These are phyloP conservation scores for Hibiscus syriacus DNA, from an alignment of 345 rosid species.

Conservation along the genomic window DNA sequence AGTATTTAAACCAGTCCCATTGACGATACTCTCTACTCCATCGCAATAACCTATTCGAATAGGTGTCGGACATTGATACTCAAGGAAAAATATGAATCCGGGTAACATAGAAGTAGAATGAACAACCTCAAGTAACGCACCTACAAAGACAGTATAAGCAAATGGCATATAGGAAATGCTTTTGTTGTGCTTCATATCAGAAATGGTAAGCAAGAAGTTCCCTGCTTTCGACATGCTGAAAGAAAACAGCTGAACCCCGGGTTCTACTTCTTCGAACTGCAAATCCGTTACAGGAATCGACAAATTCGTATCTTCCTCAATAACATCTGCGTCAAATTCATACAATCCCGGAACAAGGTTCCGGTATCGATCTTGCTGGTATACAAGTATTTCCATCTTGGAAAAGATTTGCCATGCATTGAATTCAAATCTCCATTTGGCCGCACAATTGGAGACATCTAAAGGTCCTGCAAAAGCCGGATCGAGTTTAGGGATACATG, in stretches of 20 bases:
- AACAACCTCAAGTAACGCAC: slow-evolving; percentile 20
- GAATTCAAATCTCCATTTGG: slow-evolving; percentile 51
- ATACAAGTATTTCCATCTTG: slow-evolving; percentile 58
- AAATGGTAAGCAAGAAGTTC: slow-evolving; percentile 63
- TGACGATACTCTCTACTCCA: slow-evolving; percentile 57
- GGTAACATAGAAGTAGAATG: neutral
- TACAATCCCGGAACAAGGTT: slow-evolving; percentile 60
- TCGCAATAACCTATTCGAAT: slow-evolving; percentile 60
- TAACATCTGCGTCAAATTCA: slow-evolving; percentile 67
- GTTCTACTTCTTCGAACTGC: slow-evolving; percentile 47
- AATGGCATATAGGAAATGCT: slow-evolving; percentile 73
- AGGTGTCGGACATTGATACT: neutral
- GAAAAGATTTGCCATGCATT: slow-evolving; percentile 78
- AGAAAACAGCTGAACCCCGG: slow-evolving; percentile 74
- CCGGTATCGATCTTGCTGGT: slow-evolving; percentile 64
- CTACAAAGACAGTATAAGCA: slow-evolving; percentile 52
- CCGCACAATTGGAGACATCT: slow-evolving; percentile 53
- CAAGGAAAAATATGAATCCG: neutral
- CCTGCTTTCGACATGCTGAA: slow-evolving; percentile 66
- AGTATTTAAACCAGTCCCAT: slow-evolving; percentile 77
- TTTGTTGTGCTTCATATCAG: slow-evolving; percentile 55
- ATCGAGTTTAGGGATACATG: no score
- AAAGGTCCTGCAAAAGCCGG: slow-evolving; percentile 42
- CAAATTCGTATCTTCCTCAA: slow-evolving; percentile 57
- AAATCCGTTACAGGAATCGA: slow-evolving; percentile 70